These are phyloP conservation scores for Flaveria bidentis DNA, from an alignment of 129 eudicot species.

Conservation along the genomic window DNA sequence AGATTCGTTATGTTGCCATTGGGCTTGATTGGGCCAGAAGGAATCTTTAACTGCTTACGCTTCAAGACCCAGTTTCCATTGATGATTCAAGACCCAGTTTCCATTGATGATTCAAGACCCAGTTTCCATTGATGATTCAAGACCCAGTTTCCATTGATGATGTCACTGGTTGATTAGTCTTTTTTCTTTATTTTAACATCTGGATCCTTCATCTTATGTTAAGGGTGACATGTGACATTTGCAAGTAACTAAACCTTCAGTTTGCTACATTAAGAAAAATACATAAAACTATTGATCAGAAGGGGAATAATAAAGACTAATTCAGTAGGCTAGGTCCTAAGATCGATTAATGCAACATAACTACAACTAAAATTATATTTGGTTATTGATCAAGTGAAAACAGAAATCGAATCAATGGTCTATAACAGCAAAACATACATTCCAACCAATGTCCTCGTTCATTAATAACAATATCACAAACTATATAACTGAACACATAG, in stretches of 20 bases:
- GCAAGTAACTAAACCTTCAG: slow-evolving; percentile 22
- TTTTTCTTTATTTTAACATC: slow-evolving; percentile 59
- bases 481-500: not conserved
- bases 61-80: too few relatives aligned
- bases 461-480: not conserved
- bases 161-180: slow-evolving; percentile 41
- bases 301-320: not conserved
- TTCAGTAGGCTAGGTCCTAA: not conserved
- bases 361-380: not conserved
- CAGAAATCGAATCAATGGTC: not conserved
- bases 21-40: slow-evolving; percentile 50
- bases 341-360: not conserved
- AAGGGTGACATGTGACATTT: slow-evolving; percentile 8
- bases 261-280: slow-evolving; percentile 12
- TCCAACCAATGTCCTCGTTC: not conserved
- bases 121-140: slow-evolving; percentile 81
- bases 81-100: too few relatives aligned
- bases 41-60: too few relatives aligned
- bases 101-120: too few relatives aligned
- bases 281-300: not conserved
- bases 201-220: slow-evolving; percentile 25
- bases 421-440: slow-evolving; percentile 4
- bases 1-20: slow-evolving; percentile 36
- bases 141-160: slow-evolving; percentile 73
- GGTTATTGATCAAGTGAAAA: too few relatives aligned